Evolutionary conservation across 495 filamentous ascomycete species (phyloP).

Genomic region (Pyrenula aspistea): DNA sequence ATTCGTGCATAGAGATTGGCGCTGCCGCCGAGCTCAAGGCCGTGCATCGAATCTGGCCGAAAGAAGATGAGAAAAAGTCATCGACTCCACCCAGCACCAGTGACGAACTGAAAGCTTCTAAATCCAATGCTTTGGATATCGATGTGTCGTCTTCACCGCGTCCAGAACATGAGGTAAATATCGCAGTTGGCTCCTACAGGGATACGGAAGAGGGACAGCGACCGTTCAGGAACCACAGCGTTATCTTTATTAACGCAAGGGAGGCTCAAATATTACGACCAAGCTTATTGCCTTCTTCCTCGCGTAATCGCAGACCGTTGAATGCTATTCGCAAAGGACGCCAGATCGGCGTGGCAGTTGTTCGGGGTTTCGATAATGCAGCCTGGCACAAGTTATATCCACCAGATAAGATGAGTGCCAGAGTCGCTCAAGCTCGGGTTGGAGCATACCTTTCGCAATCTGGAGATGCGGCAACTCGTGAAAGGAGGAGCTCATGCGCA

Average conservation of each 20-base stretch:
- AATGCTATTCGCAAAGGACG: conserved; percentile 74
- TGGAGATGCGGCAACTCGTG: conserved; percentile 13
- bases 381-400: conserved; percentile 69
- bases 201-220: conserved; percentile 6
- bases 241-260: conserved; percentile 66
- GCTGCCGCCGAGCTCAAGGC: conserved; percentile 86
- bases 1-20: conserved; percentile 83
- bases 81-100: conserved; percentile 16
- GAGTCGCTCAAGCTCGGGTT: conserved; percentile 15
- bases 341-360: conserved; percentile 72
- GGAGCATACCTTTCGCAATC: conserved; percentile 19
- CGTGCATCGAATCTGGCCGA: conserved; percentile 67
- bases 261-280: conserved; percentile 73
- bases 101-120: conserved; percentile 2
- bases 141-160: not conserved
- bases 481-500: conserved; percentile 30
- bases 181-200: conserved; percentile 28
- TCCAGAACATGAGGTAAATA: conserved; percentile 18
- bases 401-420: conserved; percentile 31
- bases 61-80: conserved; percentile 26
- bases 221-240: conserved; percentile 56
- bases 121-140: conserved; percentile 5
- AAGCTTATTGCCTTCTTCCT: conserved; percentile 65
- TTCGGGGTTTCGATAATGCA: conserved; percentile 71
- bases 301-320: conserved; percentile 66